Percentiles rank a stretch among this genome's conserved stretches.
Conservation (phyloP, 805 yeast genomes). For the Henningerozyma blattae region DNA sequence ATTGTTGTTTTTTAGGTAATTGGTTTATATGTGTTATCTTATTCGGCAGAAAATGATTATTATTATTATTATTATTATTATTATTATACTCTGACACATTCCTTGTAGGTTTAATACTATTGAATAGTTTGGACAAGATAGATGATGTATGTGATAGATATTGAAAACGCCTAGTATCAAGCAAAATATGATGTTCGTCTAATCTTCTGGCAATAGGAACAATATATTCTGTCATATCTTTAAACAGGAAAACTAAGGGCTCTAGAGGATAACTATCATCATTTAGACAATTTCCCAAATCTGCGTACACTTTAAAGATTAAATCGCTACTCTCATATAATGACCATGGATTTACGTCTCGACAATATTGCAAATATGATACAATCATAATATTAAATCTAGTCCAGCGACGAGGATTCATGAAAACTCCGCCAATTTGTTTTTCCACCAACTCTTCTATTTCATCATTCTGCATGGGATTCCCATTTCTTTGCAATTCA, state of each 20-base stretch:
- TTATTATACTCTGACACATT: constrained; percentile 2
- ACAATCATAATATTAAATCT: constrained; percentile 34
- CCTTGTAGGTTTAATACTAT: constrained; percentile 39
- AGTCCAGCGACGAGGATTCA: constrained; percentile 9
- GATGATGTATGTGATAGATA: constrained; percentile 38
- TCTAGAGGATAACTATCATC: constrained; percentile 29
- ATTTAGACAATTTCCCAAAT: constrained; percentile 33
- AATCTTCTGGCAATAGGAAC: constrained; percentile 19
- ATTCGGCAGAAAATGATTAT: background rate
- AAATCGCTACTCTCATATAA: constrained; percentile 38
- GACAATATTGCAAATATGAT: constrained; percentile 36
- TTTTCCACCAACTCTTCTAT: constrained; percentile 12
- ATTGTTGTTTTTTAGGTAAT: constrained; percentile 30
- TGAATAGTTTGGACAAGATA: constrained; percentile 44
- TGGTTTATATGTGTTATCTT: constrained; percentile 2
- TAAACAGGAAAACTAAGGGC: constrained; percentile 11
- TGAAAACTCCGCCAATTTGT: constrained; percentile 2
- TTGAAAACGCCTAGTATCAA: constrained; percentile 23
- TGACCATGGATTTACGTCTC: constrained; percentile 43
- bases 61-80: constrained; percentile 12
- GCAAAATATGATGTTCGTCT: constrained; percentile 10
- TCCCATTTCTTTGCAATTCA: constrained; percentile 4
- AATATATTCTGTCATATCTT: constrained; percentile 25
- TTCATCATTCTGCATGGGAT: constrained; percentile 4
- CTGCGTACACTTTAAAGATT: constrained; percentile 29